Evolutionary conservation across 495 filamentous ascomycete species (phyloP).

Genomic region (Penicillium parvum): DNA sequence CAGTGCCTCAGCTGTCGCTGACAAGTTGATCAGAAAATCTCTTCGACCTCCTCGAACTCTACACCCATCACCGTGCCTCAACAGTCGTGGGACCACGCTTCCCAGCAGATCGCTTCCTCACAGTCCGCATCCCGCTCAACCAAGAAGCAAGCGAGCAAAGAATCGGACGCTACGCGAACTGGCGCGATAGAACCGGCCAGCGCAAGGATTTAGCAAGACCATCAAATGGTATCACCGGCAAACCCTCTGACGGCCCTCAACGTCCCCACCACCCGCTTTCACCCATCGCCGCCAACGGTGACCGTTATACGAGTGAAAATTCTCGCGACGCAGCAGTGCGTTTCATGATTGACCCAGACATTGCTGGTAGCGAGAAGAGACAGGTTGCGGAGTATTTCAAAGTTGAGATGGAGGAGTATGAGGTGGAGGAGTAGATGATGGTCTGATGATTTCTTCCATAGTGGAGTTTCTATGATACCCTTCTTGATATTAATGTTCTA

Average conservation of each 20-base stretch:
- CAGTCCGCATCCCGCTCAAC: conserved; percentile 81
- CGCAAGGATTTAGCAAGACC: neutral
- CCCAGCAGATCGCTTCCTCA: conserved; percentile 70
- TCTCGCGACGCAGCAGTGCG: conserved; percentile 74
- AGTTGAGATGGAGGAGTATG: conserved; percentile 70
- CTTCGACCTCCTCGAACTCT: conserved; percentile 82
- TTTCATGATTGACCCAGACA: conserved; percentile 81
- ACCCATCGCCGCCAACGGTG: conserved; percentile 39
- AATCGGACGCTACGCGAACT: conserved; percentile 51
- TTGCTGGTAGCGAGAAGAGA: conserved; percentile 66
- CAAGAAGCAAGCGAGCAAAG: conserved; percentile 57
- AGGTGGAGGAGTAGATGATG: conserved; percentile 30
- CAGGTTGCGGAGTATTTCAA: conserved; percentile 64
- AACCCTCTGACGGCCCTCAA: conserved; percentile 1
- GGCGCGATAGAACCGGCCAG: conserved; percentile 13
- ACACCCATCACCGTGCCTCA: conserved; percentile 68
- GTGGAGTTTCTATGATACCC: neutral
- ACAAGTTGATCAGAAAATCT: conserved; percentile 59
- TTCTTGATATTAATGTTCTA: neutral
- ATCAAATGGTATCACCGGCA: conserved; percentile 2
- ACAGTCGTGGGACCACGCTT: conserved; percentile 70
- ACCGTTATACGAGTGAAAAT: conserved; percentile 47
- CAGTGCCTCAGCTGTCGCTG: neutral
- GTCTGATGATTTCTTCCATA: neutral
- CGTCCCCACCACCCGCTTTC: conserved; percentile 29